Percentiles rank a stretch among this genome's conserved stretches.
These are phyloP conservation scores for Jatropha curcas DNA, from an alignment of 345 rosid genomes.

Conservation along the genomic window DNA sequence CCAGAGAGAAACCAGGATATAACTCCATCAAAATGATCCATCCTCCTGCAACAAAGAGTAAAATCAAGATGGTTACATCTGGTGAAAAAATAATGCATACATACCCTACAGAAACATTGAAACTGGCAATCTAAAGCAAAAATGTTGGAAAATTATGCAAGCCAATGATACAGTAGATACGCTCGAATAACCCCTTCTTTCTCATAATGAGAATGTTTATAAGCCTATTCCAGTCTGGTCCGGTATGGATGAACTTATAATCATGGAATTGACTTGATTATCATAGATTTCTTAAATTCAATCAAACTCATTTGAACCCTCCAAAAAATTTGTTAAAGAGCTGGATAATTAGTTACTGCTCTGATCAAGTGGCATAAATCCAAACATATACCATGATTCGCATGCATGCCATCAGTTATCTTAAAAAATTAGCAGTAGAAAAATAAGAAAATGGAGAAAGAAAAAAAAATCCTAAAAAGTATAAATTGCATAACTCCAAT, in stretches of 20 bases:
- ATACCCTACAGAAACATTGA: background rate
- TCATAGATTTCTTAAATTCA: background rate
- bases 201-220: too few relatives aligned
- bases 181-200: too few relatives aligned
- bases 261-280: too few relatives aligned
- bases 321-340: background rate
- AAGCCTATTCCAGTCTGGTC: too few relatives aligned
- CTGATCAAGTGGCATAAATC: too few relatives aligned
- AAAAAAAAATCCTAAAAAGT: background rate
- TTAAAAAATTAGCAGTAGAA: background rate
- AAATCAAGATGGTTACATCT: conserved; percentile 7
- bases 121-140: background rate
- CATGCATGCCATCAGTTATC: background rate
- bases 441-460: too few relatives aligned
- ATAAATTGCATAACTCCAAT: background rate
- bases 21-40: conserved; percentile 74
- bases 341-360: background rate
- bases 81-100: background rate
- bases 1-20: conserved; percentile 82
- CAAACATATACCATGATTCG: conserved; percentile 1
- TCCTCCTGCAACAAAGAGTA: conserved; percentile 45
- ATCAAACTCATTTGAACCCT: background rate
- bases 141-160: background rate
- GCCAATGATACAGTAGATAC: background rate
- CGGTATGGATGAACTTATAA: too few relatives aligned